phyloP scores from a whole-genome alignment of 2,329 filamentous ascomycete genomes.

The Balansia obtecta region DNA sequence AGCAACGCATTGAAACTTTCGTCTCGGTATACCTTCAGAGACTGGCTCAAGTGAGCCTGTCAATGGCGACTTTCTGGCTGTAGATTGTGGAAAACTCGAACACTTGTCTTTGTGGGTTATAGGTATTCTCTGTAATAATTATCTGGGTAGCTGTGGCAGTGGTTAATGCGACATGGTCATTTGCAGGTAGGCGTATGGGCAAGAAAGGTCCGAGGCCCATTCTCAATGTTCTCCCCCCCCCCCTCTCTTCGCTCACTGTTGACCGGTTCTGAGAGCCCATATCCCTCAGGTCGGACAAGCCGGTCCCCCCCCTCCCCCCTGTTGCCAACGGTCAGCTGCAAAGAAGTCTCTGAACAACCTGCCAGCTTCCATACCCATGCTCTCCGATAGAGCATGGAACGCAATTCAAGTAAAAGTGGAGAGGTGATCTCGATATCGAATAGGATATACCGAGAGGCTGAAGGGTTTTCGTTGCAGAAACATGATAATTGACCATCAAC shows the following conservation, averaged over 20 bases:
- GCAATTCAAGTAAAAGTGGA: neutral
- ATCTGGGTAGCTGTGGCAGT: neutral
- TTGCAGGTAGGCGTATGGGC: neutral
- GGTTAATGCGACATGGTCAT: neutral
- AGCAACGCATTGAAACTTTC: neutral
- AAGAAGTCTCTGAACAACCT: neutral
- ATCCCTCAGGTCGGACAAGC: neutral
- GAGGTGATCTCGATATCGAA: neutral
- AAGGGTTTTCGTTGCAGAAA: neutral
- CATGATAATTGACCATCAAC: constrained; percentile 24
- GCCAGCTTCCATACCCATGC: constrained; percentile 1
- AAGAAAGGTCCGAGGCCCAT: neutral
- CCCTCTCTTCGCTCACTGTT: neutral
- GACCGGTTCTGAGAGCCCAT: neutral
- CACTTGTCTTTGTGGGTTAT: neutral
- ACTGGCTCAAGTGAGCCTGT: neutral
- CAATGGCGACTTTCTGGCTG: neutral
- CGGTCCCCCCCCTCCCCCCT: too few species aligned
- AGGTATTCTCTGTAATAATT: neutral
- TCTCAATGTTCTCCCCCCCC: neutral
- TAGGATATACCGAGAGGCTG: neutral
- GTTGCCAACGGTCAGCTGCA: neutral
- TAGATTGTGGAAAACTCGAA: neutral
- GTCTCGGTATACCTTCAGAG: neutral
- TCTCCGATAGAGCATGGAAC: neutral